A percentile compares a stretch with the other conserved stretches of the same genome.
Conservation (phyloP, 371 early-diverging fungal species). For the Mortierella sp. region DNA sequence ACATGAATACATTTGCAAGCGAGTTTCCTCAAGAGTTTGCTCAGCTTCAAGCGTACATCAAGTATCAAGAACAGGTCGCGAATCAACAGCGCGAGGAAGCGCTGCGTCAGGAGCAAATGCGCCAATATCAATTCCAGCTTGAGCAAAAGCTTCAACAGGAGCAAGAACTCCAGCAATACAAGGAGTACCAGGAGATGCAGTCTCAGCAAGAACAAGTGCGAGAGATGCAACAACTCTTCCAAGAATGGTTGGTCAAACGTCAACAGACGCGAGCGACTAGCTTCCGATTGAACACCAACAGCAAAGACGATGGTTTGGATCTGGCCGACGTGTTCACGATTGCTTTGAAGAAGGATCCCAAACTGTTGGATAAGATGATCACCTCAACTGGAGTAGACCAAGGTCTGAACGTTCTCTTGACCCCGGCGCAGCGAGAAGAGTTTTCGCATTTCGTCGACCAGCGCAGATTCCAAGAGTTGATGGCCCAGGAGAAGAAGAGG, state of each 20-base stretch:
- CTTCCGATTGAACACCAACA: conserved; percentile 16
- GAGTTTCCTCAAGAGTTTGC: conserved; percentile 48
- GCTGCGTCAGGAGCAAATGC: conserved; percentile 42
- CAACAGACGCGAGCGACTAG: conserved; percentile 25
- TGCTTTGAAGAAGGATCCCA: conserved; percentile 44
- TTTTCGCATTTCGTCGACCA: conserved; percentile 42
- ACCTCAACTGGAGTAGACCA: conserved; percentile 13
- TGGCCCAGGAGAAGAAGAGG: conserved; percentile 37
- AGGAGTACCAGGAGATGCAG: conserved; percentile 27
- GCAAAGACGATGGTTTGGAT: conserved; percentile 29
- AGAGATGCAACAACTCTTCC: conserved; percentile 38
- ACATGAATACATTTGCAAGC: conserved; percentile 50
- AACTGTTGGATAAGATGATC: conserved; percentile 36
- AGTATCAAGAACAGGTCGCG: conserved; percentile 27
- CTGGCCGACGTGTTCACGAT: conserved; percentile 52
- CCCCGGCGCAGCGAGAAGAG: conserved; percentile 39
- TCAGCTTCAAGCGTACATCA: conserved; percentile 49
- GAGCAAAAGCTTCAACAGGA: conserved; percentile 37
- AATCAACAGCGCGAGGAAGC: conserved; percentile 35
- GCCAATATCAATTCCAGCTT: conserved; percentile 41
- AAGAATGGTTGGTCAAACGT: conserved; percentile 43
- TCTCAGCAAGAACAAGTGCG: conserved; percentile 23
- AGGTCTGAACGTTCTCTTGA: conserved; percentile 34
- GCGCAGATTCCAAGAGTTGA: conserved; percentile 23
- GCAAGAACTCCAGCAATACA: conserved; percentile 25